Evolutionary conservation across 441 rosid genomes (phyloP).

Genomic region (Syzygium malaccense): DNA sequence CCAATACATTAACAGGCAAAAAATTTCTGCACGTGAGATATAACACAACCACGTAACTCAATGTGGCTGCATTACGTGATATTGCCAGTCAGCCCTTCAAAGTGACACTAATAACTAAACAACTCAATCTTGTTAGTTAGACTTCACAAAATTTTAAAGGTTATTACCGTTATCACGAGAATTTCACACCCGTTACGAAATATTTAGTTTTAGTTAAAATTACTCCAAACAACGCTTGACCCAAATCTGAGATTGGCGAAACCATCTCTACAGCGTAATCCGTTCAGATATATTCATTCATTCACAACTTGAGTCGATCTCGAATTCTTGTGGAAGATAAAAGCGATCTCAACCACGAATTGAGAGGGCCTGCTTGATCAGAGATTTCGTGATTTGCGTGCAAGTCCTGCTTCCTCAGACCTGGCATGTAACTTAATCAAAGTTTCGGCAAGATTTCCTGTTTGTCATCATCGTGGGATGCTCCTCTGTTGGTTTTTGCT

Average conservation of each 20-base stretch:
- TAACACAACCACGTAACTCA: too few relatives aligned
- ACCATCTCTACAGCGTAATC: background rate
- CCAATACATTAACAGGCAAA: rapidly evolving
- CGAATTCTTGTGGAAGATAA: background rate
- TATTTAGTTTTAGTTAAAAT: background rate
- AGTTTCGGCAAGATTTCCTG: background rate
- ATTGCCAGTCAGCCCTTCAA: background rate
- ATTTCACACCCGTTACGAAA: background rate
- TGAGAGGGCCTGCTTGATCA: background rate
- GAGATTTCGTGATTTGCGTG: background rate
- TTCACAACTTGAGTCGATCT: background rate
- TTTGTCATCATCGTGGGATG: background rate
- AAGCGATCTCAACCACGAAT: background rate
- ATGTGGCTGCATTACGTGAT: too few relatives aligned
- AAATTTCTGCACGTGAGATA: background rate
- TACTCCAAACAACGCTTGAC: background rate
- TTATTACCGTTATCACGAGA: background rate
- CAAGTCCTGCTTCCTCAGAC: background rate
- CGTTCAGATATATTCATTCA: background rate
- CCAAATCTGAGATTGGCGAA: too few relatives aligned
- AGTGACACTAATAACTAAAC: background rate
- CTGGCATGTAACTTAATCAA: background rate
- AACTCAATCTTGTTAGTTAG: background rate
- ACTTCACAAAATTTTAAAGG: too few relatives aligned
- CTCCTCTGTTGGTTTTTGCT: background rate